A percentile compares a stretch with the other conserved stretches of the same genome.
phyloP scores from a whole-genome alignment of 257 asterid species.

The Thymus mandschuricus region DNA sequence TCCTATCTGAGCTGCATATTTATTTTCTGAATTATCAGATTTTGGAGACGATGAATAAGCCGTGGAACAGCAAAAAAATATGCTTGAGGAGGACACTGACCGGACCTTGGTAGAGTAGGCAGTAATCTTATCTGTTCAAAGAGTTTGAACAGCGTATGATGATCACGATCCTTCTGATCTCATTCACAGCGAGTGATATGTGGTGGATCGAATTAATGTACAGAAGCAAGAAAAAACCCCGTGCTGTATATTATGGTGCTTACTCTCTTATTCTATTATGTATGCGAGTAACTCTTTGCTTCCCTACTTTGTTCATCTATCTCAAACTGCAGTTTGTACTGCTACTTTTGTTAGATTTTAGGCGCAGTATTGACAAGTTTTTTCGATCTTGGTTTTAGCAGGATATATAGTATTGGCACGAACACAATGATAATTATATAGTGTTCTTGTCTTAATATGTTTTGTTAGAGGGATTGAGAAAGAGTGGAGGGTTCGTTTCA shows the following conservation, averaged over 20 bases:
- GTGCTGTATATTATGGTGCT: slow-evolving; percentile 33
- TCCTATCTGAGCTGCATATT: slow-evolving; percentile 2
- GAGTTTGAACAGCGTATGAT: slow-evolving; percentile 26
- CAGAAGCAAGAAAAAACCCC: slow-evolving; percentile 36
- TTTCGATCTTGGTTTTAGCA: background rate
- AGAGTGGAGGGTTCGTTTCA: too few species aligned
- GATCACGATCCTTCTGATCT: slow-evolving; percentile 32
- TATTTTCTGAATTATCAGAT: slow-evolving; percentile 38
- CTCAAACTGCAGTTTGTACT: slow-evolving; percentile 16
- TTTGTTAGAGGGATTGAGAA: background rate
- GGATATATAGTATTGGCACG: slow-evolving; percentile 20
- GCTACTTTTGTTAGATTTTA: slow-evolving; percentile 11
- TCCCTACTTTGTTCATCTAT: slow-evolving; percentile 22
- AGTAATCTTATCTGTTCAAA: slow-evolving; percentile 25
- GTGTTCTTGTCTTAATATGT: background rate
- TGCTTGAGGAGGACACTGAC: slow-evolving; percentile 84
- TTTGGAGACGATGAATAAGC: slow-evolving; percentile 54
- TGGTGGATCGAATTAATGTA: slow-evolving; percentile 28
- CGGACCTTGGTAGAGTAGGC: slow-evolving; percentile 73
- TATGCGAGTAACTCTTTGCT: slow-evolving; percentile 30
- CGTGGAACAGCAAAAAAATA: slow-evolving; percentile 54
- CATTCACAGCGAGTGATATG: slow-evolving; percentile 1
- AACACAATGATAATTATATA: slow-evolving; percentile 2
- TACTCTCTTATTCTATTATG: slow-evolving; percentile 18
- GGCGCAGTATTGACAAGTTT: slow-evolving; percentile 1